Evolutionary conservation across 495 filamentous ascomycete genomes (phyloP), one percentile per base, ranked within the genome.

Genomic region (Xylaria sp.): DNA sequence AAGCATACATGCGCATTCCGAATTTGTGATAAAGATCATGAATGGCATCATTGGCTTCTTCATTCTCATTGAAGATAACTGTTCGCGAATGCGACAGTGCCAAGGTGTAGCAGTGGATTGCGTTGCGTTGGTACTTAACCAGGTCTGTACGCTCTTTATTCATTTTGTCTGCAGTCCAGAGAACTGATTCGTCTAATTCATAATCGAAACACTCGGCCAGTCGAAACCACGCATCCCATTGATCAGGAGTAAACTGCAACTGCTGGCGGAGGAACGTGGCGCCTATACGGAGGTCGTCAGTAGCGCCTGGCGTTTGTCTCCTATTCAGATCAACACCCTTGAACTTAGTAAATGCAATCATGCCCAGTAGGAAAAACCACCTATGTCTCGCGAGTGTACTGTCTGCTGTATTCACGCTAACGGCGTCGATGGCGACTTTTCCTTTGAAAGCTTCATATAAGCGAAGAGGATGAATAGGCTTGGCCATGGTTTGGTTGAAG

Each of bases 141-240:
- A 99, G 79, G 55, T 97, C 93, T 8, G 82, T 80, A 55, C 89
- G 89, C 72, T 92, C 91, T 77, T 92, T 95, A 80, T 98, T 98
- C 78, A 98, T 90, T 76, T 97, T 97, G 67, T 99, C 97, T 5
- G 96, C 92, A n/a, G 90, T 91, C 96, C 97, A 98, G 7, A 94
- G 90, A 14, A 97, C 92, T 2, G 91, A 88, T 76, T 99, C 97
- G 69, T 99, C 97, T 58, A 98, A 80, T 76, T 97, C 93, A 31
- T 90, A 89, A 77, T 98, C 96, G 77, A 95, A 97, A 29, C 92
- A 92, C 74, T 99, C 96, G 14, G 91, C 96, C 7, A 98, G 85
- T 59, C 96, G 90, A 79, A 95, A 98, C 97, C 96, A 99, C 0
- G 95, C 90, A 78, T 98, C 95, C 96, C 96, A 99, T 59, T 90